A percentile compares a stretch with the other conserved stretches of the same genome.
Evolutionary conservation across 2,329 filamentous ascomycete species (phyloP).

Genomic region (Xylaria sp.): DNA sequence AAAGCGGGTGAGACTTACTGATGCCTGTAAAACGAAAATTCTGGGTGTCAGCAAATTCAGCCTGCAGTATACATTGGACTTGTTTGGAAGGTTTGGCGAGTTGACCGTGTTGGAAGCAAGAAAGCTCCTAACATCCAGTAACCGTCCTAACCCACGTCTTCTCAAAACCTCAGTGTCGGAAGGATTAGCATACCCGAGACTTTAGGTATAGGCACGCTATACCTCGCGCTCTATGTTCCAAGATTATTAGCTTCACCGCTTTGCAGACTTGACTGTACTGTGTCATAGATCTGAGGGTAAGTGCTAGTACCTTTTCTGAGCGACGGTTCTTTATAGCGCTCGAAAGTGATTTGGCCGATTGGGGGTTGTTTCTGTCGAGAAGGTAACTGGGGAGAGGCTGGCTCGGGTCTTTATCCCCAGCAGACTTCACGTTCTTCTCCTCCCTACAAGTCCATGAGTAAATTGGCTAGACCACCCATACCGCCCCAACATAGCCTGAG

Average conservation of each 20-base stretch:
- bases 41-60: constrained; percentile 6
- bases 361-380: constrained; percentile 79
- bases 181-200: constrained; percentile 76
- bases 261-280: not conserved
- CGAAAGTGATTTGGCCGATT: constrained; percentile 74
- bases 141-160: not conserved
- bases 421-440: constrained; percentile 92
- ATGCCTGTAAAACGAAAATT: constrained; percentile 52
- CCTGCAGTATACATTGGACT: not conserved
- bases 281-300: not conserved
- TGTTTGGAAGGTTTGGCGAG: not conserved
- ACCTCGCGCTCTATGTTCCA: constrained; percentile 75
- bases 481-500: too few relatives aligned
- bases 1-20: constrained; percentile 62
- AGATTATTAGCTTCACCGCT: constrained; percentile 11
- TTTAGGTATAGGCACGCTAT: constrained; percentile 91
- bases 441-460: constrained; percentile 58
- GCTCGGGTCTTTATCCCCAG: constrained; percentile 78
- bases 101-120: not conserved
- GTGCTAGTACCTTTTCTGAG: constrained; percentile 71
- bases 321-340: constrained; percentile 96
- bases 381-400: constrained; percentile 92
- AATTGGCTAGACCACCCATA: not conserved
- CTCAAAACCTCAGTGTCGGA: too few relatives aligned
- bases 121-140: not conserved